phyloP scores from a whole-genome alignment of 2,329 filamentous ascomycete genomes.

The Cladorrhinum sp. region DNA sequence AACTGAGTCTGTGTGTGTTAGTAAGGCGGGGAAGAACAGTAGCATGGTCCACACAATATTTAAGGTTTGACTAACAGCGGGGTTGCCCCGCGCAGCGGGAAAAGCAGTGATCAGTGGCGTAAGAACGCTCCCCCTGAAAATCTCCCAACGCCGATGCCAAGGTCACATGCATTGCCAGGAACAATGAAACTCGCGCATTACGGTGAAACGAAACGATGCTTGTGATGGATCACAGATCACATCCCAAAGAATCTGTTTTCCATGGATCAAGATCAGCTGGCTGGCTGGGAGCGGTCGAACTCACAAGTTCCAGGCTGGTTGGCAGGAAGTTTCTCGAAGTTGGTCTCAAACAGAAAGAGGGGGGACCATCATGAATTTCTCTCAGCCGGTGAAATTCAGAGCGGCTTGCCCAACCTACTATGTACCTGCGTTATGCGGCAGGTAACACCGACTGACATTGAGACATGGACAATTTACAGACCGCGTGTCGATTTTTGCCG shows the following conservation, averaged over 20 bases:
- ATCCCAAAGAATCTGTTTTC: neutral
- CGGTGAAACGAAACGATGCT: slow-evolving; percentile 23
- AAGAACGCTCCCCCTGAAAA: neutral
- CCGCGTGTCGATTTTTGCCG: slow-evolving; percentile 9
- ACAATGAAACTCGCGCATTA: slow-evolving; percentile 3
- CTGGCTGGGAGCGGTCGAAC: neutral
- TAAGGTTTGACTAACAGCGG: slow-evolving; percentile 11
- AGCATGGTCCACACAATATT: neutral
- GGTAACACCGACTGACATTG: neutral
- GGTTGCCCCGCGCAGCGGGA: neutral
- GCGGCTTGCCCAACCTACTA: neutral
- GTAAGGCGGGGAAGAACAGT: neutral
- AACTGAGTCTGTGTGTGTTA: neutral
- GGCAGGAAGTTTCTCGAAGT: slow-evolving; percentile 5
- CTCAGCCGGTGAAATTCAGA: neutral
- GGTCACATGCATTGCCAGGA: neutral
- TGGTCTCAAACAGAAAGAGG: too few relatives aligned
- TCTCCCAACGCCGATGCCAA: slow-evolving; percentile 3
- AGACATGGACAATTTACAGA: slow-evolving; percentile 1
- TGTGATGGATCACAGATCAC: slow-evolving; percentile 3
- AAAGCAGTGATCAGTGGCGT: neutral
- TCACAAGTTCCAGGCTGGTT: too few relatives aligned
- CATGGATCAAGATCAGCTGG: too few relatives aligned
- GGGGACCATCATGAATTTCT: too few relatives aligned
- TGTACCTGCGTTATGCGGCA: neutral